Evolutionary conservation across 495 filamentous ascomycete species (phyloP), one percentile per base, ranked within the genome.

Genomic region (Penicillium pancosmium): DNA sequence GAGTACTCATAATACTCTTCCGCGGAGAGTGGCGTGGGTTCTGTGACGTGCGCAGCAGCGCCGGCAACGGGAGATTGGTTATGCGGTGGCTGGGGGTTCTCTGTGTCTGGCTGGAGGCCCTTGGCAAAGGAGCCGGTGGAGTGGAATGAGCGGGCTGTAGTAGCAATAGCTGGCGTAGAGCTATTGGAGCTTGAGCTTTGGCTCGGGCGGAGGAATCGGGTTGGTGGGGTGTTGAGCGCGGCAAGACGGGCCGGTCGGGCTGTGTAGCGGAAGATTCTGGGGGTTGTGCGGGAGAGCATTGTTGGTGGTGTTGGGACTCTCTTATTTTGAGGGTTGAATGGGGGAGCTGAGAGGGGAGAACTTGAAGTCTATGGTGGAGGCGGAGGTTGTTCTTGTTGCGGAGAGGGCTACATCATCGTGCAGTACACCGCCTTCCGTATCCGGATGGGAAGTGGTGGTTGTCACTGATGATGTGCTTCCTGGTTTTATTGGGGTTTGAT

Each of bases 1-100:
- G 81, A 73, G 62, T 79, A 73, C 36, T 78, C 72, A 57, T 81
- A 73, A 68, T 82, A 85, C 54, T 79, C 51, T 50, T 63, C 61
- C 23, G 73, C 62, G 1, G 71, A 69, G 60, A 81, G 67, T 11
- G 76, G 63, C 12, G 77, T 72, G 0, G 78, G 73, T 52, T 80
- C 77, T 8, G 65, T 70, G 56, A 79, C 70, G 54, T 78, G 76
- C 13, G 46, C 23, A 1, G 67, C 66, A 16, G 68, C 67, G 31
- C 71, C 73, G 36, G 73, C 73, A 21, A 72, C 61, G 31, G 73
- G 68, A 25, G 70, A 56, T 36, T 80, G 63, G 2, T 6, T 31
- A 4, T 75, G 68, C 19, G 78, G 74, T 38, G 76, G 65, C 5
- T 65, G 67, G 1, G 78, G 78, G 54, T 79, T 65, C 43, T 70